Evolutionary conservation across 2,329 filamentous ascomycete species (phyloP), one percentile per base, ranked within the genome.

Genomic region (Fusarium ambrosium): DNA sequence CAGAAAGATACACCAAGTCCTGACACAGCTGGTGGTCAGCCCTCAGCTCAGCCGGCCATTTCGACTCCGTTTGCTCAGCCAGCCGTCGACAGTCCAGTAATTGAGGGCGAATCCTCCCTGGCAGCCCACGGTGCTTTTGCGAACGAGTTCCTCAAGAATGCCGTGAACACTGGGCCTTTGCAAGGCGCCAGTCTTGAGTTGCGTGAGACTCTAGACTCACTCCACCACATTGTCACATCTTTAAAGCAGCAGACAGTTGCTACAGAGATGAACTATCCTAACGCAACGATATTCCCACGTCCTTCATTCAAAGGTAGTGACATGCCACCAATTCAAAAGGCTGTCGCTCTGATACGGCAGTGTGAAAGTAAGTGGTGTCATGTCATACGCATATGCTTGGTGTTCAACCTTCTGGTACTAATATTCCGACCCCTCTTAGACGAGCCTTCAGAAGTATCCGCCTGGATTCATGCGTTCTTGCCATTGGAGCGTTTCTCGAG

Each of bases 111-210:
- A 68, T 86, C 85, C 4, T 87, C 85, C 2, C 71, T 87, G 27
- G 81, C 85, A 8, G 86, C 86, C 2, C 86, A 87, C 65, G 85
- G 85, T 2, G 82, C 81, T 14, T 87, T 87, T 70, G 86, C 86
- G 37, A 86, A 83, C 24, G 84, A 87, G 59, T 85, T 87, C 51
- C 76, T 86, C 4, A 80, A 83, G 24, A 82, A 85, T 64, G 82
- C 81, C 5, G 82, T 83, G 18, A 78, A 75, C 13, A 77, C 79
- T 27, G 78, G 71, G n/a, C 74, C 79, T 11, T 62, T 80, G 0
- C 76, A 78, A 27, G 78, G 75, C 7, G 75, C 79, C 0, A 76
- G 79, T 9, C 76, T 82, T 1, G 80, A 83, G 69, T 73, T 84
- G 73, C 77, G 79, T 5, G 81, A 84, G 66, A 81, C 82, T 1